A percentile compares a stretch with the other conserved stretches of the same genome.
These are phyloP conservation scores for Geotrichum histeridarum DNA, from an alignment of 1,139 yeast genomes.

Conservation along the genomic window DNA sequence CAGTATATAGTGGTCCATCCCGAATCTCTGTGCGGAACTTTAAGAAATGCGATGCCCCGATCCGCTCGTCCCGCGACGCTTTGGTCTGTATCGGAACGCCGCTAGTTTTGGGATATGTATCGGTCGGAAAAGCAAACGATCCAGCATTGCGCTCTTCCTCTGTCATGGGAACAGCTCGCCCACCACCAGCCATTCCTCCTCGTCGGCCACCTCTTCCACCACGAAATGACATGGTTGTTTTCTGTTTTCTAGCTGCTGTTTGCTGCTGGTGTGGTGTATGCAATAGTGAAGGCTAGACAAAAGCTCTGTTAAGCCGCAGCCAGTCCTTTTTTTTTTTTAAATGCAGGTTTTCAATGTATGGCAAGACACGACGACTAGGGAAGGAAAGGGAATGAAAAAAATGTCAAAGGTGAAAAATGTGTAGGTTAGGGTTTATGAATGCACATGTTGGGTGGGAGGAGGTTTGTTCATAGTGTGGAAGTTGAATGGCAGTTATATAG, in stretches of 20 bases:
- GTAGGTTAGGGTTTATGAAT: no score
- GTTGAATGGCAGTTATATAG: no score
- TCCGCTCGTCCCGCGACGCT: slow-evolving; percentile 50
- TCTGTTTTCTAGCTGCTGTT: neutral
- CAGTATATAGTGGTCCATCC: slow-evolving; percentile 77
- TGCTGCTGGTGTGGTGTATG: neutral
- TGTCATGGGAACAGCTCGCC: slow-evolving; percentile 17
- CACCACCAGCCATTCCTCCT: slow-evolving; percentile 19
- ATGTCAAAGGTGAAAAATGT: no score
- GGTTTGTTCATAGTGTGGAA: no score
- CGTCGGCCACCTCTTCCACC: slow-evolving; percentile 16
- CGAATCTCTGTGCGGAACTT: slow-evolving; percentile 53
- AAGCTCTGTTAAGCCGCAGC: no score
- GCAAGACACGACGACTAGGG: no score
- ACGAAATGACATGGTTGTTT: slow-evolving; percentile 19
- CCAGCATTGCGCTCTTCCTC: slow-evolving; percentile 20
- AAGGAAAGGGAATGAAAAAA: no score
- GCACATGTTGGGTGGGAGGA: no score
- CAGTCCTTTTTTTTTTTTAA: no score
- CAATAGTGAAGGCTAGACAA: no score
- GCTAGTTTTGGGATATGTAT: slow-evolving; percentile 15
- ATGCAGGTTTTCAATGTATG: no score
- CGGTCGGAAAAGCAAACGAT: slow-evolving; percentile 18
- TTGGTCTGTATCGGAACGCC: slow-evolving; percentile 63
- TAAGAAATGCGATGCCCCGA: slow-evolving; percentile 60